These are phyloP conservation scores for Ophiostoma sp. DNA, from an alignment of 2,329 filamentous ascomycete species.

Conservation along the genomic window DNA sequence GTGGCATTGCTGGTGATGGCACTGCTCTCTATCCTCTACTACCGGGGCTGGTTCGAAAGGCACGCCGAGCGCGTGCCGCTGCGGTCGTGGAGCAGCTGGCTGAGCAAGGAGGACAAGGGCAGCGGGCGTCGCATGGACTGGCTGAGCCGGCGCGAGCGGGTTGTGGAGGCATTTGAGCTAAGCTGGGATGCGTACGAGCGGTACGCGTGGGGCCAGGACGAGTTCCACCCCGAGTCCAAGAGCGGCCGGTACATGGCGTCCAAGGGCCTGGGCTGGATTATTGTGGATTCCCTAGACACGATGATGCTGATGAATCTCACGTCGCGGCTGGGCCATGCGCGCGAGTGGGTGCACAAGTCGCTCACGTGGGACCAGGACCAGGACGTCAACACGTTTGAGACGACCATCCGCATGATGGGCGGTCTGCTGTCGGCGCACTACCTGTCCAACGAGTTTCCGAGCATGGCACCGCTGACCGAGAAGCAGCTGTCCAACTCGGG, in stretches of 20 bases:
- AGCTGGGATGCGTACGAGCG: slow-evolving; percentile 92
- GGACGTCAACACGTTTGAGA: slow-evolving; percentile 96
- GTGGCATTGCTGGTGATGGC: slow-evolving; percentile 48
- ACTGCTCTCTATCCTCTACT: slow-evolving; percentile 60
- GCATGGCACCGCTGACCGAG: slow-evolving; percentile 67
- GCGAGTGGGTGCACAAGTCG: slow-evolving; percentile 79
- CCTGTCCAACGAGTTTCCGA: slow-evolving; percentile 74
- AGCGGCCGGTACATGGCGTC: slow-evolving; percentile 76
- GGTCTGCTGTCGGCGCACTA: slow-evolving; percentile 92
- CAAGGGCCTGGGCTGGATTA: slow-evolving; percentile 93
- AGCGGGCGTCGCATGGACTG: slow-evolving; percentile 54
- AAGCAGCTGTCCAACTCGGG: slow-evolving; percentile 61
- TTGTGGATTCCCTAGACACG: slow-evolving; percentile 91
- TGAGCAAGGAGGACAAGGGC: slow-evolving; percentile 44
- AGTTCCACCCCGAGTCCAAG: slow-evolving; percentile 79
- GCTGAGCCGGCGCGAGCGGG: slow-evolving; percentile 68
- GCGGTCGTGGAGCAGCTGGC: slow-evolving; percentile 50
- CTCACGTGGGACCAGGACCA: slow-evolving; percentile 87
- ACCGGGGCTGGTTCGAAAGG: slow-evolving; percentile 55
- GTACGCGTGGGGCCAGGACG: slow-evolving; percentile 89
- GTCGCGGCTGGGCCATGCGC: slow-evolving; percentile 71
- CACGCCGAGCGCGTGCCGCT: slow-evolving; percentile 35
- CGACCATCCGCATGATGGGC: slow-evolving; percentile 94
- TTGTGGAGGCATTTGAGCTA: slow-evolving; percentile 82
- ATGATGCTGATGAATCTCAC: slow-evolving; percentile 98